phyloP scores from a whole-genome alignment of 805 yeast genomes.

The Lipomyces starkeyi region DNA sequence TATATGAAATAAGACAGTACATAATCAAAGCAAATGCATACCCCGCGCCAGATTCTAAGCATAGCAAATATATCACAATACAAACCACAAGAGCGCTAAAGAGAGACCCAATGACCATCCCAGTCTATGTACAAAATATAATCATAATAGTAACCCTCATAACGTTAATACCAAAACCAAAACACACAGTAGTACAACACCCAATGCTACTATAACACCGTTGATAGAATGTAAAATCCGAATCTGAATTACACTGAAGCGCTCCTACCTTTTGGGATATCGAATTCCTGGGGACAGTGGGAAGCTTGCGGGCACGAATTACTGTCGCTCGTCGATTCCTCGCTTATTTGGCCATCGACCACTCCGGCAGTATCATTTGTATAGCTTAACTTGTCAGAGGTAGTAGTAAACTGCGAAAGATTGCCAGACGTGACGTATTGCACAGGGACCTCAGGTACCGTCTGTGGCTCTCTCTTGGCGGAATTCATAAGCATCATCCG shows the following conservation, averaged over 20 bases:
- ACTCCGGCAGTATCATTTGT: constrained; percentile 6
- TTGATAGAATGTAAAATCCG: background rate
- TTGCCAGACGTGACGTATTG: constrained; percentile 4
- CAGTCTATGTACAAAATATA: background rate
- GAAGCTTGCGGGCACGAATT: background rate
- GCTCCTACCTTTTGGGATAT: background rate
- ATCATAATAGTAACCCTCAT: background rate
- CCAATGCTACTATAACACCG: background rate
- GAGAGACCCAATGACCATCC: background rate
- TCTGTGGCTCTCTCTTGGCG: constrained; percentile 9
- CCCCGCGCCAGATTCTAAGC: constrained; percentile 2
- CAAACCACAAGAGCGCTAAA: background rate
- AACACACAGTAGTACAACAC: background rate
- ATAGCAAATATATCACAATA: background rate
- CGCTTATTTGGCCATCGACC: background rate
- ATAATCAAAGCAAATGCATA: background rate
- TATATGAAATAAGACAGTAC: background rate
- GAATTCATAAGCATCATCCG: constrained; percentile 15
- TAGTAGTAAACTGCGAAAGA: background rate
- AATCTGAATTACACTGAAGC: background rate
- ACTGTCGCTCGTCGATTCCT: background rate
- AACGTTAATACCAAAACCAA: background rate
- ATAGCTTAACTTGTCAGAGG: background rate
- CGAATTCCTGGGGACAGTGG: background rate
- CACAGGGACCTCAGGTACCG: constrained; percentile 5